A percentile compares a stretch with the other conserved stretches of the same genome.
Conservation (phyloP, 108 stramenopile species). For the Nitzschia sp. region DNA sequence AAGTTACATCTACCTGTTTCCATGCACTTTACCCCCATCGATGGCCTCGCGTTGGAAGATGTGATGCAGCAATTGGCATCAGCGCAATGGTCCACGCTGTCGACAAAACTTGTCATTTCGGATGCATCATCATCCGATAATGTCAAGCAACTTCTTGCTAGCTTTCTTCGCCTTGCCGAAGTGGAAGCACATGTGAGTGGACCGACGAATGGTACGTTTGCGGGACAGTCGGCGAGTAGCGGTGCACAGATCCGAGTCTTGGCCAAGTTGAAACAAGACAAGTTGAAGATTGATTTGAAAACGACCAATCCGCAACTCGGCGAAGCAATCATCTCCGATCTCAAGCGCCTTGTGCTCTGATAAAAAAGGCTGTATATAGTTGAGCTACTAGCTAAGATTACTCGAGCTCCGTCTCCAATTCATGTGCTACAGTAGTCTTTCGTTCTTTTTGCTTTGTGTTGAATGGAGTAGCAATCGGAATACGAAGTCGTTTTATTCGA, state of each 20-base stretch:
- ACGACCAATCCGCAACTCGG: slow-evolving; percentile 35
- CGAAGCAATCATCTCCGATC: slow-evolving; percentile 41
- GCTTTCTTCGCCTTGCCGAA: slow-evolving; percentile 38
- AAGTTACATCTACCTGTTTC: slow-evolving; percentile 43
- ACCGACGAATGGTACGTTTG: slow-evolving; percentile 43
- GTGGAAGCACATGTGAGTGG: slow-evolving; percentile 18
- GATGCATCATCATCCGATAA: not conserved
- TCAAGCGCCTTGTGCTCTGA: slow-evolving; percentile 48
- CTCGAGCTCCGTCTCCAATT: too few relatives aligned
- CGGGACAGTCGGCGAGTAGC: slow-evolving; percentile 23
- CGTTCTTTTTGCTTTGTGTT: not conserved
- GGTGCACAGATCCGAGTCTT: slow-evolving; percentile 41
- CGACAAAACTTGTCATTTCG: slow-evolving; percentile 30
- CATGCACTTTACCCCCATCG: slow-evolving; percentile 29
- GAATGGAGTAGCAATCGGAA: not conserved
- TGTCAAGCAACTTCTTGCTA: slow-evolving; percentile 23
- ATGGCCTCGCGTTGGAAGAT: slow-evolving; percentile 39
- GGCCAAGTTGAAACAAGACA: slow-evolving; percentile 43
- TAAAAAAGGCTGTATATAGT: not conserved
- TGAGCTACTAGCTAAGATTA: too few relatives aligned
- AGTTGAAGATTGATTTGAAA: slow-evolving; percentile 56
- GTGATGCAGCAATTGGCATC: slow-evolving; percentile 39
- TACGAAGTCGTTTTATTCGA: not conserved
- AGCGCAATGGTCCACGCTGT: slow-evolving; percentile 30
- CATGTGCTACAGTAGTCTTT: not conserved